Conservation (phyloP, 305 asterid species). For the Salvia sclarea region DNA sequence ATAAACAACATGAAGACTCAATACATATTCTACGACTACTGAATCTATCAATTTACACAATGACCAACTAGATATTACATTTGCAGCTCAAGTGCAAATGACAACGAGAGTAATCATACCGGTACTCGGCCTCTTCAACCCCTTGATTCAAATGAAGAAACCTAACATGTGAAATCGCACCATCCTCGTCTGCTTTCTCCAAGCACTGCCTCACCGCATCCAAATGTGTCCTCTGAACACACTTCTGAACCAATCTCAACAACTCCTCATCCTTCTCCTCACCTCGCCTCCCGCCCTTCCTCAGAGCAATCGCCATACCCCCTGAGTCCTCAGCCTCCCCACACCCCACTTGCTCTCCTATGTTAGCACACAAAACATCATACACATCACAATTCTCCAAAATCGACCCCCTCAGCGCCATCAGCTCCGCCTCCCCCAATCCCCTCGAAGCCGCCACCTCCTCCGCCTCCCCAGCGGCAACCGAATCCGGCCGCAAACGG, state of each 20-base stretch:
- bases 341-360: slow-evolving; percentile 62
- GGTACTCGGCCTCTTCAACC: slow-evolving; percentile 69
- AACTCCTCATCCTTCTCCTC: slow-evolving; percentile 54
- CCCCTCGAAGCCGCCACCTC: slow-evolving; percentile 29
- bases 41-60: neutral
- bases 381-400: slow-evolving; percentile 64
- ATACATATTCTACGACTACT: slow-evolving; percentile 5
- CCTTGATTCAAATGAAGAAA: slow-evolving; percentile 76
- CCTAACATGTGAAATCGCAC: slow-evolving; percentile 62
- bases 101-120: slow-evolving; percentile 52
- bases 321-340: slow-evolving; percentile 53
- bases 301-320: slow-evolving; percentile 64
- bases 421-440: slow-evolving; percentile 59
- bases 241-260: slow-evolving; percentile 62
- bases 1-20: neutral
- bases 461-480: slow-evolving; percentile 37
- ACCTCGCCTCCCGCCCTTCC: slow-evolving; percentile 43
- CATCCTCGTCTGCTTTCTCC: slow-evolving; percentile 58
- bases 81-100: slow-evolving; percentile 16
- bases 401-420: slow-evolving; percentile 55
- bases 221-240: slow-evolving; percentile 75
- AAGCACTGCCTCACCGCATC: slow-evolving; percentile 69
- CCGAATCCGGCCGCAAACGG: slow-evolving; percentile 71
- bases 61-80: slow-evolving; percentile 17
- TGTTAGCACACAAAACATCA: slow-evolving; percentile 73